These are phyloP conservation scores for Globisporangium middletonii DNA, from an alignment of 352 stramenopile genomes.

Conservation along the genomic window DNA sequence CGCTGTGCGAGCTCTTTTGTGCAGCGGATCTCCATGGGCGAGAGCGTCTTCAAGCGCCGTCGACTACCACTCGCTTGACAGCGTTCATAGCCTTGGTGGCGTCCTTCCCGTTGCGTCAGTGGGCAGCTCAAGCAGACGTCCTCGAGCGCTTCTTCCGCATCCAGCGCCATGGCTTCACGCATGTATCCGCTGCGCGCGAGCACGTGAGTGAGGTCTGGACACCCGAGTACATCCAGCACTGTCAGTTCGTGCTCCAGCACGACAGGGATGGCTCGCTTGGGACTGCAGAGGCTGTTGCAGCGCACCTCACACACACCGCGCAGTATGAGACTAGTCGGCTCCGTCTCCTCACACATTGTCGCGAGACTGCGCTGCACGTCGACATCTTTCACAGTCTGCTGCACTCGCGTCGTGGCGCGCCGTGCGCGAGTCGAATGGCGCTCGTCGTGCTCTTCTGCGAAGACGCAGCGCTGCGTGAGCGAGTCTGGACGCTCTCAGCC, in stretches of 20 bases:
- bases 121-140: background rate
- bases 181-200: background rate
- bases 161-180: slow-evolving; percentile 5
- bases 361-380: slow-evolving; percentile 2
- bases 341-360: background rate
- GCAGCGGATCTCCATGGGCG: background rate
- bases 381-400: slow-evolving; percentile 2
- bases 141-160: slow-evolving; percentile 8
- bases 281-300: slow-evolving; percentile 4
- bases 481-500: slow-evolving; percentile 1
- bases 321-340: background rate
- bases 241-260: slow-evolving; percentile 3
- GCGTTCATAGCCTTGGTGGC: slow-evolving; percentile 2
- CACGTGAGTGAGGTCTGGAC: slow-evolving; percentile 7
- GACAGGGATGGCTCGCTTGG: background rate
- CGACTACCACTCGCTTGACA: background rate
- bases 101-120: slow-evolving; percentile 5
- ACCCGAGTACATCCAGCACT: slow-evolving; percentile 6
- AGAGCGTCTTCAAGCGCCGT: background rate
- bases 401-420: background rate
- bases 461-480: background rate
- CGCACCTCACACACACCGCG: background rate
- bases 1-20: slow-evolving; percentile 5
- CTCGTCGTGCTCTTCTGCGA: slow-evolving; percentile 2
- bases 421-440: slow-evolving; percentile 2